Evolutionary conservation across 805 yeast species (phyloP).

Genomic region (Scheffersomyces ergatensis): DNA sequence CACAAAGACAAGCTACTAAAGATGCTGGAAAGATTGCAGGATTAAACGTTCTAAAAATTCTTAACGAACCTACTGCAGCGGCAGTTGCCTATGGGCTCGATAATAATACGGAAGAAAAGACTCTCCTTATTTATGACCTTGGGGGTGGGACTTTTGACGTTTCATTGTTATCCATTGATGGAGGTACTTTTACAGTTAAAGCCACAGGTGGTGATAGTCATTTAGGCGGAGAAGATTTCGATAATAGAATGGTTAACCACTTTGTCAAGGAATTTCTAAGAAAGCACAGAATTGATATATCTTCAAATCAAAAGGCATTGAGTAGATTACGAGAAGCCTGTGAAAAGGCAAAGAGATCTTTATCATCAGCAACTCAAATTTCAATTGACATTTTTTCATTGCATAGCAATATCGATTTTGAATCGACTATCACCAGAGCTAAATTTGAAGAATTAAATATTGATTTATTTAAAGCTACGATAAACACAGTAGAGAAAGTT

Average conservation of each 20-base stretch:
- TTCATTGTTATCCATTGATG: slow-evolving; percentile 80
- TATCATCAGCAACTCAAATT: slow-evolving; percentile 93
- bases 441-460: too few relatives aligned
- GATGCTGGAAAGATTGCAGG: slow-evolving; percentile 47
- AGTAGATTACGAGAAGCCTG: slow-evolving; percentile 96
- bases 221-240: too few relatives aligned
- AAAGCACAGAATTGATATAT: slow-evolving; percentile 83
- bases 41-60: slow-evolving; percentile 41
- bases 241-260: slow-evolving; percentile 84
- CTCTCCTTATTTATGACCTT: slow-evolving; percentile 87
- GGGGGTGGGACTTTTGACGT: slow-evolving; percentile 99
- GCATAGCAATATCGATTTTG: too few relatives aligned
- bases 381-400: too few relatives aligned
- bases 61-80: slow-evolving; percentile 46
- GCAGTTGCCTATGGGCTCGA: slow-evolving; percentile 46
- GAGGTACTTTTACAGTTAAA: slow-evolving; percentile 89
- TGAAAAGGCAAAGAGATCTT: slow-evolving; percentile 96
- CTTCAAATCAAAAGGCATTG: slow-evolving; percentile 78
- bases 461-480: too few relatives aligned
- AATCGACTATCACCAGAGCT: too few relatives aligned
- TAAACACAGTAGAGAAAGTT: too few relatives aligned
- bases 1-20: too few relatives aligned
- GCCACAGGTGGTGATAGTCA: slow-evolving; percentile 97
- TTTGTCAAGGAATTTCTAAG: slow-evolving; percentile 91
- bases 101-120: slow-evolving; percentile 66